phyloP scores from a whole-genome alignment of 129 eudicot species.

The Flaveria ramosissima region DNA sequence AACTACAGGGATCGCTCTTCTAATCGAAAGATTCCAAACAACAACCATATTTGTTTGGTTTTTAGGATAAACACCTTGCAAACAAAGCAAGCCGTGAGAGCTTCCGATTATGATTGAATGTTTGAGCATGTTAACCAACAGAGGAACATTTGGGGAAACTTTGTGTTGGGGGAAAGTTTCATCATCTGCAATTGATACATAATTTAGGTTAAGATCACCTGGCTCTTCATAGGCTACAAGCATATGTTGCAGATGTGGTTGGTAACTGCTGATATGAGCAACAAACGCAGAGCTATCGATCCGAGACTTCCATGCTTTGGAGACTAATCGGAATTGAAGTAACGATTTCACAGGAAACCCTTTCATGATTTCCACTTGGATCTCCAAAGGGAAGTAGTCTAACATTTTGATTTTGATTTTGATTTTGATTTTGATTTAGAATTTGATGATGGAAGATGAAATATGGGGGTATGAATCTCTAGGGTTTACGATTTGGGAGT shows the following conservation, averaged over 20 bases:
- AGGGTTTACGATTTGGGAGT: no score
- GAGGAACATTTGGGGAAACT: neutral
- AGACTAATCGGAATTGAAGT: neutral
- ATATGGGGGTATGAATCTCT: no score
- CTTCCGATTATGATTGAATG: neutral
- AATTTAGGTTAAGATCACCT: neutral
- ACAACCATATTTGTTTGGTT: neutral
- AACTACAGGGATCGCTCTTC: conserved; percentile 6
- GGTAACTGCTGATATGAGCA: neutral
- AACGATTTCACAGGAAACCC: neutral
- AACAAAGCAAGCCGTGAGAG: conserved; percentile 31
- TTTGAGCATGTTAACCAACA: neutral
- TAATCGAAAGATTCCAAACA: conserved; percentile 47
- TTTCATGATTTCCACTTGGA: neutral
- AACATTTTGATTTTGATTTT: conserved; percentile 17
- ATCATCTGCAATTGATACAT: neutral
- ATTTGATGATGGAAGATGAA: no score
- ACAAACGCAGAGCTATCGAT: conserved; percentile 1
- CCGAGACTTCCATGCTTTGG: neutral
- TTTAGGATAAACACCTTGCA: neutral
- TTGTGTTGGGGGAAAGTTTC: neutral
- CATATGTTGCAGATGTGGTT: neutral
- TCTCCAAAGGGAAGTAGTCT: neutral
- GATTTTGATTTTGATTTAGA: neutral
- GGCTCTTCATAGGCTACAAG: neutral